Evolutionary conservation across 768 basidiomycete species (phyloP).

Genomic region (Cystofilobasidium bisporidii): DNA sequence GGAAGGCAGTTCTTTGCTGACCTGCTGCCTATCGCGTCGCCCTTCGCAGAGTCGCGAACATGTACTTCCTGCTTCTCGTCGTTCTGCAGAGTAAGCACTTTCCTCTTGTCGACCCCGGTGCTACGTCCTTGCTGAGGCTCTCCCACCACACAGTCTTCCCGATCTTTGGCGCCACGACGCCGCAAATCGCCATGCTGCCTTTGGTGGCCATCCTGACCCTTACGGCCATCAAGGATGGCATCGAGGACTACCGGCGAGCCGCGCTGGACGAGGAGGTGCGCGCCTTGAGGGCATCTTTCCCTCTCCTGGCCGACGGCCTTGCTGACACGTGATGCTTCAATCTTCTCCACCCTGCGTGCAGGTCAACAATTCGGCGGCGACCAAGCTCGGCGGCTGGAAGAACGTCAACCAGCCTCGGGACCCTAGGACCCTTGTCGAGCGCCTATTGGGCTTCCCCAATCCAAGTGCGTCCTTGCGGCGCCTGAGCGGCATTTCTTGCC

Average conservation of each 20-base stretch:
- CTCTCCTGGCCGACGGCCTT: no score
- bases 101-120: background rate
- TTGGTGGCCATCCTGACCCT: slow-evolving; percentile 75
- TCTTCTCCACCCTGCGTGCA: background rate
- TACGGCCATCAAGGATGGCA: slow-evolving; percentile 88
- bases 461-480: background rate
- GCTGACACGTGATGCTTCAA: background rate
- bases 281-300: no score
- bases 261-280: slow-evolving; percentile 61
- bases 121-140: background rate
- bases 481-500: background rate
- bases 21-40: background rate
- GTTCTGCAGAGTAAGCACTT: slow-evolving; percentile 57
- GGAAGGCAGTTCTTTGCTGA: no score
- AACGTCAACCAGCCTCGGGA: slow-evolving; percentile 82
- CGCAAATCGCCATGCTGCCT: slow-evolving; percentile 71
- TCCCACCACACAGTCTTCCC: slow-evolving; percentile 56
- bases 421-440: slow-evolving; percentile 64
- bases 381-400: slow-evolving; percentile 75
- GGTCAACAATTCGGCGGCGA: slow-evolving; percentile 88
- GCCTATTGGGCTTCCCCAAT: slow-evolving; percentile 50
- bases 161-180: slow-evolving; percentile 77
- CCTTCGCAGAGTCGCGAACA: slow-evolving; percentile 64
- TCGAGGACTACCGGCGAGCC: slow-evolving; percentile 91
- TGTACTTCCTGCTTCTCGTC: slow-evolving; percentile 75